These are phyloP conservation scores for Colletotrichum graminicola DNA, from an alignment of 2,329 filamentous ascomycete species.

Conservation along the genomic window DNA sequence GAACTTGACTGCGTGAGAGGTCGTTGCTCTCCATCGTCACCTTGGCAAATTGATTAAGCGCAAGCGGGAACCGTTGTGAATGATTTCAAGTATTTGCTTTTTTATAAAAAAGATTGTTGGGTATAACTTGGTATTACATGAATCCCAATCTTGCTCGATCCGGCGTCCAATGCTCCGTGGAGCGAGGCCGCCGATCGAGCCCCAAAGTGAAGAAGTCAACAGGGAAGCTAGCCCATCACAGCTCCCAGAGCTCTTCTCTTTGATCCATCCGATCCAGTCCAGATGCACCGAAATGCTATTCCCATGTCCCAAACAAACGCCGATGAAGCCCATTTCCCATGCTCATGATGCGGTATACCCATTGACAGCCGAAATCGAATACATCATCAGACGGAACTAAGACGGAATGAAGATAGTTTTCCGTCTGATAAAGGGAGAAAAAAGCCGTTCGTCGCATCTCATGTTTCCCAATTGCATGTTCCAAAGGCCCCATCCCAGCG, in stretches of 20 bases:
- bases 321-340: slow-evolving; percentile 29
- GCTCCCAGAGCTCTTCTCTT: slow-evolving; percentile 48
- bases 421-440: slow-evolving; percentile 16
- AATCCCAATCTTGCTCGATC: slow-evolving; percentile 37
- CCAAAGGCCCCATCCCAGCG: slow-evolving; percentile 41
- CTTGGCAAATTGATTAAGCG: background rate
- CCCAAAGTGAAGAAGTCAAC: slow-evolving; percentile 33
- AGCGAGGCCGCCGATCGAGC: slow-evolving; percentile 12
- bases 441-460: slow-evolving; percentile 38
- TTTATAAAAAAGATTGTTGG: slow-evolving; percentile 36
- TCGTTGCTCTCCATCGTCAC: background rate
- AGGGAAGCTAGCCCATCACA: slow-evolving; percentile 48
- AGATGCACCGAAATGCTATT: slow-evolving; percentile 42
- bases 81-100: slow-evolving; percentile 17
- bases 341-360: slow-evolving; percentile 38
- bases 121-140: slow-evolving; percentile 41
- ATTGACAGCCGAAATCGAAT: slow-evolving; percentile 6
- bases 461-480: slow-evolving; percentile 33
- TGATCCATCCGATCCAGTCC: slow-evolving; percentile 44
- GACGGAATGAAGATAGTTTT: background rate
- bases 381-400: slow-evolving; percentile 9
- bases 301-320: slow-evolving; percentile 36
- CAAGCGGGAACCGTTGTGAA: background rate
- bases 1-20: slow-evolving; percentile 3
- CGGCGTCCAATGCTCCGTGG: slow-evolving; percentile 17